Evolutionary conservation across 139 green algal genomes (phyloP), one percentile per base, ranked within the genome.

Genomic region (Edaphochlamys debaryana): DNA sequence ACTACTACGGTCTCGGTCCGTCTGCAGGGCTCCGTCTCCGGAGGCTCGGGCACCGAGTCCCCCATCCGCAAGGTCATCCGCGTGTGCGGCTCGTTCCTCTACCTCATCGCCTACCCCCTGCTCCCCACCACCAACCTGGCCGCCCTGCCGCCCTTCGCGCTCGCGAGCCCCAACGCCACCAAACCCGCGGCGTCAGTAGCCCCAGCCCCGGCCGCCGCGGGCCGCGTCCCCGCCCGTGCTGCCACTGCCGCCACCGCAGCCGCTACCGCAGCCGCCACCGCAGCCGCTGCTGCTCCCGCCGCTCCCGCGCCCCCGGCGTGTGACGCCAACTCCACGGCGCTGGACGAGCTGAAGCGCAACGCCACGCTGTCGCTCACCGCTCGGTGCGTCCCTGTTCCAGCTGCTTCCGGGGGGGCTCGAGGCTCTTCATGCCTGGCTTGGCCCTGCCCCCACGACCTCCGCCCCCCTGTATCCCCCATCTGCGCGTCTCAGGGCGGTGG

Each of bases 71-170:
- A 56, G 27, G 3, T 6, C 20, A 11, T 75, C 7, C 69, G 52
- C 30, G 69, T 86, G 30, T 75, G 79, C 32, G 71, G 58, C 11
- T 62, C n/a, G 13, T 25, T 29, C 19, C 4, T 27, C 27, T 86
- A 86, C 80, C 15, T 75, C 25, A 15, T 86, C 4, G 68, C 72
- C 20, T 80, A 86, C 58, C 60, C 80, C 22, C 80, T 86, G 34
- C 70, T 86, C n/a, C 80, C 80, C 15, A 66, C 41, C 4, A 41
- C 45, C 11, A 74, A 60, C 19, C 52, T 86, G 68, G 30, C 60
- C 4, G 34, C 63, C 2, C 37, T 86, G 69, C 80, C 80, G 27
- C 70, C 70, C 41, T 86, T 86, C 34, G 36, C 42, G 3, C 60
- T 72, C 27, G 17, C 41, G 23, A 38, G 17, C 27, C n/a, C 66